Conservation (phyloP, 768 basidiomycete genomes). For the Tulasnella calospora region DNA sequence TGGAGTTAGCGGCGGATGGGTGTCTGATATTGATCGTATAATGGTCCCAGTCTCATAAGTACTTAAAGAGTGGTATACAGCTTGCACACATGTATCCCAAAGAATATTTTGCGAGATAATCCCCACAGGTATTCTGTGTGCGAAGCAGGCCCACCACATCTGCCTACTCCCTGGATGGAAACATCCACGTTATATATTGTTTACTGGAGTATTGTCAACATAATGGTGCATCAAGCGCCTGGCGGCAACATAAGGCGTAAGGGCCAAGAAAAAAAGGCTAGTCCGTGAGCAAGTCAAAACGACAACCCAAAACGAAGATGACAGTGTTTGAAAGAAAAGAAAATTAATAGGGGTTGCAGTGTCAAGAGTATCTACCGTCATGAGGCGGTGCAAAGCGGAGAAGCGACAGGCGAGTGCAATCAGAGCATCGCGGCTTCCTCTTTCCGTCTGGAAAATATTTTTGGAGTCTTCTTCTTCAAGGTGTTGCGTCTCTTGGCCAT, state of each 20-base stretch:
- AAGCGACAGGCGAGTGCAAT: background rate
- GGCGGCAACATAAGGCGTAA: background rate
- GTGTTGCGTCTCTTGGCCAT: background rate
- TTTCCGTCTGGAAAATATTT: background rate
- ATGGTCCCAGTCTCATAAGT: constrained; percentile 26
- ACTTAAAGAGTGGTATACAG: too few relatives aligned
- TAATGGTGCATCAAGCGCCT: background rate
- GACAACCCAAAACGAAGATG: background rate
- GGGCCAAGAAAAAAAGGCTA: background rate
- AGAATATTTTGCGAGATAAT: too few relatives aligned
- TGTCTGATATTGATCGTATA: constrained; percentile 25
- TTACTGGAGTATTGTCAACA: background rate
- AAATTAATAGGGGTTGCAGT: background rate
- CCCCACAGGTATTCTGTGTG: too few relatives aligned
- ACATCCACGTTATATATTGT: background rate
- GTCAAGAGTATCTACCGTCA: background rate
- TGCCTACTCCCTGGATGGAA: background rate
- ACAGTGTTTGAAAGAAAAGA: background rate
- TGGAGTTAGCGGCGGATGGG: constrained; percentile 20
- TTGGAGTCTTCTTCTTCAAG: background rate
- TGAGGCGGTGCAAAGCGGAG: background rate
- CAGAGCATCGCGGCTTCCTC: background rate
- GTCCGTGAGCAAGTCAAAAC: background rate
- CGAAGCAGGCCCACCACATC: too few relatives aligned
- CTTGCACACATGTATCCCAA: too few relatives aligned